Base-by-base conservation (phyloP, 1,284 basidiomycete species). In the Cutaneotrichosporon dermatis region DNA sequence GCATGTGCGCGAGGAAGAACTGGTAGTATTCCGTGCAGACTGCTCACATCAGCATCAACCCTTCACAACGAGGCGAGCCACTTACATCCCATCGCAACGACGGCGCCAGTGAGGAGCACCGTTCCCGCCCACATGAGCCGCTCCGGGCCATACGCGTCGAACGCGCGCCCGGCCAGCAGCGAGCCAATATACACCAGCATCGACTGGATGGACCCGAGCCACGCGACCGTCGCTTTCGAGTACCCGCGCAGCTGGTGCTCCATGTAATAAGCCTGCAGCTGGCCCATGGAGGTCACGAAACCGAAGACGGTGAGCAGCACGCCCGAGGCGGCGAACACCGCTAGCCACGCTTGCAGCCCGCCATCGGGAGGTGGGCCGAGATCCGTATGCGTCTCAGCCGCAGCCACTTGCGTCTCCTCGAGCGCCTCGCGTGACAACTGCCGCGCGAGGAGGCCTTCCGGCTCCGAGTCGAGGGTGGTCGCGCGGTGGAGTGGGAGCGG, bases 21-120 rank as follows among this genome's bases (percentile, higher is more conserved):
- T 77, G 75, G 57, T 73, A 77, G 61, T 71, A 77, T 49, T 70
- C 59, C 12, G 69, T 65, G 51, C 71, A 76, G 65, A 77, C 73
- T 75, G 6, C 4, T 15, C 6, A 25, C 11, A 15, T 5, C 35
- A 36, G 13, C 10, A 15, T 45, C 9, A 13, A 7, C 1, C 1
- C 8, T 2, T 4, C 4, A 5, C 8, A 4, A 3, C 6, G 6
- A 39, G 37, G 37, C 37, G 6, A 11, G 37, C 39, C 12, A 68
- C 70, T 65, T 52, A 73, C 73, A 77, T 1, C 74, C 74, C 12
- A 76, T 54, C 11, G 64, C 70, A 36, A 77, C 60, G 10, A 76
- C 57, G 4, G 73, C 62, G 7, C 61, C 64, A 12, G 71, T 63
- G n/a, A 65, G 63, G 10, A 70, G 46, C n/a, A 65, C 57, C 9